phyloP scores from a whole-genome alignment of 179 eudicot species.

The Heliamphora pulchella region DNA sequence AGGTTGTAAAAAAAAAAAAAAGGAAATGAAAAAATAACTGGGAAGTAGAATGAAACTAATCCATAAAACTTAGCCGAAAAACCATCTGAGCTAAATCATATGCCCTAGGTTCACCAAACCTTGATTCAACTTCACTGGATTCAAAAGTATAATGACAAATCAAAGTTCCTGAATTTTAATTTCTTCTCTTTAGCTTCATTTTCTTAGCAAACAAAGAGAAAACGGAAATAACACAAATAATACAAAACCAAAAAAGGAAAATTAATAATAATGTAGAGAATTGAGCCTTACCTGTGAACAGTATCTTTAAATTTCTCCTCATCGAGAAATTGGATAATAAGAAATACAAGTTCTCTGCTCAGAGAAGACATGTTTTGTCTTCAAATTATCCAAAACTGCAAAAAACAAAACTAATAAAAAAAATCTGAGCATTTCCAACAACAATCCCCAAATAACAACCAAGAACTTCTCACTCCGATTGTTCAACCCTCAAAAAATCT shows the following conservation, averaged over 20 bases:
- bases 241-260: neutral
- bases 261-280: slow-evolving; percentile 3
- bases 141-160: neutral
- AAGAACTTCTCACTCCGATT: neutral
- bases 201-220: slow-evolving; percentile 17
- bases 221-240: neutral
- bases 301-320: slow-evolving; percentile 37
- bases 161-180: neutral
- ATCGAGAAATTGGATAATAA: slow-evolving; percentile 38
- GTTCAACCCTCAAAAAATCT: slow-evolving; percentile 3
- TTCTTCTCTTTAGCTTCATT: slow-evolving; percentile 10
- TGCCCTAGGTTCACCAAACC: neutral
- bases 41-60: neutral
- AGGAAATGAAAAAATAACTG: neutral
- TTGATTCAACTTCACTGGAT: neutral
- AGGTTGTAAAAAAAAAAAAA: too few species aligned
- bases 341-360: slow-evolving; percentile 35
- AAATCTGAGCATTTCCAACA: slow-evolving; percentile 4
- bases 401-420: slow-evolving; percentile 12
- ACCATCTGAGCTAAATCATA: neutral
- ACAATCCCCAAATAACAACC: slow-evolving; percentile 10
- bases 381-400: slow-evolving; percentile 13
- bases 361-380: slow-evolving; percentile 29
- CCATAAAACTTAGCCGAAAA: neutral
- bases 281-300: slow-evolving; percentile 30